Percentiles rank a stretch among this genome's conserved stretches.
These are phyloP conservation scores for Zygotorulaspora danielsina DNA, from an alignment of 805 yeast genomes.

Conservation along the genomic window DNA sequence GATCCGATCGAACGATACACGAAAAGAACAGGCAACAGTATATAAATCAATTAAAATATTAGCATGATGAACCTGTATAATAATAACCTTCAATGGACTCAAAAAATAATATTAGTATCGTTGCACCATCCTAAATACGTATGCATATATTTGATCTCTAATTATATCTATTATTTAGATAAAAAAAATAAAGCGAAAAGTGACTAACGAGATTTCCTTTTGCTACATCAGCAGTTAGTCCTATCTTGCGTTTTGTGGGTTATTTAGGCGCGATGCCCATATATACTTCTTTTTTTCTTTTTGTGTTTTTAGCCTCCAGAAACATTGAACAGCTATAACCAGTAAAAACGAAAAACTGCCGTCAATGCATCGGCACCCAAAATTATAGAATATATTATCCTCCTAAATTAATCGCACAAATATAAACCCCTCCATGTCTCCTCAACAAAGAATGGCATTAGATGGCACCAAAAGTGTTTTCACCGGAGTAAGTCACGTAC, in stretches of 20 bases:
- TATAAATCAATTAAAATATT: constrained; percentile 12
- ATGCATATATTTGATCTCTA: background rate
- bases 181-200: background rate
- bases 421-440: constrained; percentile 1
- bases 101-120: background rate
- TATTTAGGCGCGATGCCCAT: background rate
- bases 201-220: background rate
- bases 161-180: background rate
- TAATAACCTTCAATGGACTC: background rate
- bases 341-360: background rate
- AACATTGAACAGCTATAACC: background rate
- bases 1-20: constrained; percentile 58
- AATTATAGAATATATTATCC: no score
- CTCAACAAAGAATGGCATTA: no score
- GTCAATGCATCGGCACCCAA: background rate
- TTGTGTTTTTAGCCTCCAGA: background rate
- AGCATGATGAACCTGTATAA: background rate
- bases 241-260: background rate
- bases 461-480: constrained; percentile 83
- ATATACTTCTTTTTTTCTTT: background rate
- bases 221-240: background rate
- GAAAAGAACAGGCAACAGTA: constrained; percentile 37
- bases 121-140: background rate
- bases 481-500: constrained; percentile 94
- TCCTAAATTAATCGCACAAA: no score